Percentiles rank a stretch among this genome's conserved stretches.
Conservation (phyloP, 257 asterid species). For the Oldenlandia corymbosa region DNA sequence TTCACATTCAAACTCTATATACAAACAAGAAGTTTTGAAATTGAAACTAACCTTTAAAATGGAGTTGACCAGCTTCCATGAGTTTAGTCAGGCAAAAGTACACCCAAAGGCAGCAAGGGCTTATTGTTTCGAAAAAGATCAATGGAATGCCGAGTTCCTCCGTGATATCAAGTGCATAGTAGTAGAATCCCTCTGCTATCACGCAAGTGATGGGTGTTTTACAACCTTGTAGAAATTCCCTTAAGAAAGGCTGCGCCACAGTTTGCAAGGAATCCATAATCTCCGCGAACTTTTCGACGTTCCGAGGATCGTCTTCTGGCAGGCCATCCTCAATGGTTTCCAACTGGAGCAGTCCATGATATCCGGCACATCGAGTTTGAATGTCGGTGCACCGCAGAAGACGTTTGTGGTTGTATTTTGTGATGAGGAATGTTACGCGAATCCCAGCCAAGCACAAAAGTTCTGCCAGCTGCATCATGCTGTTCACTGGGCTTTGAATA, state of each 20-base stretch:
- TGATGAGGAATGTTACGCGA: slow-evolving; percentile 21
- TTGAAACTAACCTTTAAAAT: slow-evolving; percentile 4
- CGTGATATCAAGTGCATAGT: slow-evolving; percentile 10
- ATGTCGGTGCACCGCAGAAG: slow-evolving; percentile 16
- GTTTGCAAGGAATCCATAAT: slow-evolving; percentile 8
- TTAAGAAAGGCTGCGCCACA: slow-evolving; percentile 7
- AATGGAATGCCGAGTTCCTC: slow-evolving; percentile 17
- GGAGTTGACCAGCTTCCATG: slow-evolving; percentile 19
- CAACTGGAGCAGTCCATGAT: slow-evolving; percentile 10
- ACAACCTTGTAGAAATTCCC: slow-evolving; percentile 1
- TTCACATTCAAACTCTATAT: no score
- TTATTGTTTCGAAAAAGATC: slow-evolving; percentile 12
- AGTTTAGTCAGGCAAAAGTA: slow-evolving; percentile 14
- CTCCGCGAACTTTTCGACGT: slow-evolving; percentile 11
- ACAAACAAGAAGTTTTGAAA: no score
- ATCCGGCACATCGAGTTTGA: slow-evolving; percentile 14
- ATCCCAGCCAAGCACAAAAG: slow-evolving; percentile 22
- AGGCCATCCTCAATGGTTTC: slow-evolving; percentile 23
- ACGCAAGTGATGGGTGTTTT: slow-evolving; percentile 11
- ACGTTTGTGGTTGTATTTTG: slow-evolving; percentile 17
- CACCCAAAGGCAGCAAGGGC: slow-evolving; percentile 16
- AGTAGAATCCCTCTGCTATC: slow-evolving; percentile 21
- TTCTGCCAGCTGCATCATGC: slow-evolving; percentile 30
- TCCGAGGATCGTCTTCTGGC: slow-evolving; percentile 21
- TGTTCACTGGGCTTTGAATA: slow-evolving; percentile 17